Base-by-base conservation (phyloP, 176 grass and related monocot genomes). In the Echinochloa phyllopogon region DNA sequence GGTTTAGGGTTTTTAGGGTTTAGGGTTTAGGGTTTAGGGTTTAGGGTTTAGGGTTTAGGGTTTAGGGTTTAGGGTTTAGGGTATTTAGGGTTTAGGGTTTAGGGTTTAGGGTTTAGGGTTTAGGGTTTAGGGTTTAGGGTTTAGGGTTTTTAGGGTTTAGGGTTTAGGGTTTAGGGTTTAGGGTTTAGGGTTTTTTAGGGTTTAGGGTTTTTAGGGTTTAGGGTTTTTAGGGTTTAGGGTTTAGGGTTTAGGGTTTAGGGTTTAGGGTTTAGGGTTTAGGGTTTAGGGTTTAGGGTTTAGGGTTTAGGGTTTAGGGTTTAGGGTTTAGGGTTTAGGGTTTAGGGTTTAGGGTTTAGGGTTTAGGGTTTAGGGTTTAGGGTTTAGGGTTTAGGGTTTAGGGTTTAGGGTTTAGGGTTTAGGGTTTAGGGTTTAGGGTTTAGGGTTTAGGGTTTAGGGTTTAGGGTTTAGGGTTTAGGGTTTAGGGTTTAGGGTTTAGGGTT, bases 321-420 rank as follows among this genome's bases (percentile, higher is more conserved):
- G 65, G 33, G 65, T n/a, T 67, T 67, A 21, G 18, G 53, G 16
- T 17, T 67, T 67, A 40, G 40, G 65, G 65, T 33, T 67, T 67
- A 40, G 40, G 65, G 65, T 14, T 39, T 68, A 42, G 8, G 18
- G 65, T 36, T 68, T 41, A 4, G 10, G 65, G 65, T 1, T 68
- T 68, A 68, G 65, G 65, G 65, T 68, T 68, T 68, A 67, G 39
- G 65, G 37, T 68, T 68, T 68, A 43, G 65, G 65, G 16, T 68
- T 42, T 68, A 21, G 65, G 62, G 62, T 65, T 65, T 65, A 65
- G 62, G 3, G 3, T 4, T 3, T 42, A 42, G 41, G 41, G 41
- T 42, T 42, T 42, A 42, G 41, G 41, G 41, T 42, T n/a, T n/a
- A n/a, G n/a, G 6, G 41, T 3, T 42, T 42, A 42, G 41, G 41